Percentiles rank a stretch among this genome's conserved stretches.
Evolutionary conservation across 2,329 filamentous ascomycete genomes (phyloP).

Genomic region (Zopfia rhizophila): DNA sequence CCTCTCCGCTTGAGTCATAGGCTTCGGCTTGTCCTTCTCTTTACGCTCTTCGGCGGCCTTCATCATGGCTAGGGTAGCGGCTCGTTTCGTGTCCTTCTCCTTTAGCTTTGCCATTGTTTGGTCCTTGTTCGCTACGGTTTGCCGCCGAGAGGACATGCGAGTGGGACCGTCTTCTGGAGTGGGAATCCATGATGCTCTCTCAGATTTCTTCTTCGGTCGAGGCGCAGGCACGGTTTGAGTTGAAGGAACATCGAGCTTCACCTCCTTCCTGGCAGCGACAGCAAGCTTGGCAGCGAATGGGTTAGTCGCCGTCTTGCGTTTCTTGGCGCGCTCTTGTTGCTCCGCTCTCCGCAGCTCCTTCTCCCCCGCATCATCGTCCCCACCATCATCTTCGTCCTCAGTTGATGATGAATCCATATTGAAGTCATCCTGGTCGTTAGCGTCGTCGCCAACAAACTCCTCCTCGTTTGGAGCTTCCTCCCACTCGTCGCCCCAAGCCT

Average conservation of each 20-base stretch:
- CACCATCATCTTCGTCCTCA: conserved; percentile 75
- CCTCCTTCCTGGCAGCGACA: conserved; percentile 52
- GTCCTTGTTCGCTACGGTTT: conserved; percentile 70
- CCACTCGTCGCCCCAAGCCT: conserved; percentile 63
- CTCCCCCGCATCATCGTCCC: conserved; percentile 85
- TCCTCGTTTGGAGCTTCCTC: conserved; percentile 72
- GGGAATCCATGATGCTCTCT: conserved; percentile 76
- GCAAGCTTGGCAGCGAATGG: conserved; percentile 49
- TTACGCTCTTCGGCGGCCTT: conserved; percentile 70
- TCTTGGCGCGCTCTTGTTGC: conserved; percentile 72
- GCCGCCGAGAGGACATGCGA: conserved; percentile 69
- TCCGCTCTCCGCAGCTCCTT: conserved; percentile 83
- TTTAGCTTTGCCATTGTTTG: conserved; percentile 74
- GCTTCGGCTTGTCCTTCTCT: conserved; percentile 78
- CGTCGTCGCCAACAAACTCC: conserved; percentile 61
- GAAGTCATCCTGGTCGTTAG: conserved; percentile 73
- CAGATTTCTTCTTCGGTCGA: conserved; percentile 73
- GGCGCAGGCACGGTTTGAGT: conserved; percentile 59
- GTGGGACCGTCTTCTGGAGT: conserved; percentile 70
- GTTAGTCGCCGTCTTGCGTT: conserved; percentile 77
- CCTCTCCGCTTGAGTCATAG: conserved; percentile 87
- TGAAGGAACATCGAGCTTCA: conserved; percentile 50
- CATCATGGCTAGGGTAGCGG: conserved; percentile 75
- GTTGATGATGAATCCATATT: conserved; percentile 84
- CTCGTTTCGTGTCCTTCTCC: conserved; percentile 74